phyloP scores from a whole-genome alignment of 2,329 filamentous ascomycete genomes.

The Neonectria punicea region DNA sequence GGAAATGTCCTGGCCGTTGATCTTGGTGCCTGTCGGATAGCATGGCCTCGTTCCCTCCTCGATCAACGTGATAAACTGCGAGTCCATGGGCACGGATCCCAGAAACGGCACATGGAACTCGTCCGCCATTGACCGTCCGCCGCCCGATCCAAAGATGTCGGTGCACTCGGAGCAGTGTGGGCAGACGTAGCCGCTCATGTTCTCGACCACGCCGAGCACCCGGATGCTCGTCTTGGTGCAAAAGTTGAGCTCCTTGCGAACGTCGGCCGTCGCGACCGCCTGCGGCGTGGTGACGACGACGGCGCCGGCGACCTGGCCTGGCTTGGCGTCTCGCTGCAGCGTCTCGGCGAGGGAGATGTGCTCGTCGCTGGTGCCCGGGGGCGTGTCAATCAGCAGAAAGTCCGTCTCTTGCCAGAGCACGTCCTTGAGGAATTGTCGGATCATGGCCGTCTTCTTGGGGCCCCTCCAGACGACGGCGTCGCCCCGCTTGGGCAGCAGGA shows the following conservation, averaged over 20 bases:
- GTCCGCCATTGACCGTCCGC: constrained; percentile 86
- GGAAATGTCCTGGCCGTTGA: constrained; percentile 67
- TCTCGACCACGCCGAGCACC: constrained; percentile 91
- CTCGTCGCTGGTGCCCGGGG: constrained; percentile 95
- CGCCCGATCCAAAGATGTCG: constrained; percentile 92
- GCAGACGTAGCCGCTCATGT: constrained; percentile 95
- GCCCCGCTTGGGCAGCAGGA: constrained; percentile 82
- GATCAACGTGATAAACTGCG: constrained; percentile 87
- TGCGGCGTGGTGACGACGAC: constrained; percentile 97
- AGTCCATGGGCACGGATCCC: constrained; percentile 90
- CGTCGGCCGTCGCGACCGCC: constrained; percentile 91
- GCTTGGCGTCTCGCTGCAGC: constrained; percentile 70
- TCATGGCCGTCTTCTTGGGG: constrained; percentile 99
- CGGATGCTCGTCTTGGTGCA: constrained; percentile 84
- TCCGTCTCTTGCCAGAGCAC: constrained; percentile 91
- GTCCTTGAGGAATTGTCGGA: constrained; percentile 92
- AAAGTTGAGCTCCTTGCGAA: constrained; percentile 94
- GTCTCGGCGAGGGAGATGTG: constrained; percentile 96
- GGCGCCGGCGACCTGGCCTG: constrained; percentile 81
- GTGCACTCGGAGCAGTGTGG: constrained; percentile 85
- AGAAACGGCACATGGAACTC: constrained; percentile 88
- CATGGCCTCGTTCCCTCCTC: constrained; percentile 75
- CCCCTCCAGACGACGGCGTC: constrained; percentile 98
- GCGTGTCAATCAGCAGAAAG: constrained; percentile 94
- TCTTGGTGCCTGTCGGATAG: constrained; percentile 75